These are phyloP conservation scores for Syzygium aromaticum DNA, from an alignment of 345 rosid genomes.

Conservation along the genomic window DNA sequence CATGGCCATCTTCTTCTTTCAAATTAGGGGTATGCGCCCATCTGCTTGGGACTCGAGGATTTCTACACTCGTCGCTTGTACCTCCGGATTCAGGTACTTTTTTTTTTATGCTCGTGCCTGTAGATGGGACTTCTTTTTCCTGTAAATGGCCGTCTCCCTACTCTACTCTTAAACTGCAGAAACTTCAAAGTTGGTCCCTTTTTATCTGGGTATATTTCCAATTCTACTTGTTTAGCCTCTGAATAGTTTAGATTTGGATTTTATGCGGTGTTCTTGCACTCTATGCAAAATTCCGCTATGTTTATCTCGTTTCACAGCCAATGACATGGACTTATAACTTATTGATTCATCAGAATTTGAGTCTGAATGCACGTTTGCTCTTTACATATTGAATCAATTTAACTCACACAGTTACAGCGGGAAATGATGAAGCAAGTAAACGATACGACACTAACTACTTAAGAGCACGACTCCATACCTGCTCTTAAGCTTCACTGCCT, in stretches of 20 bases:
- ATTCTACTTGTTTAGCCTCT: background rate
- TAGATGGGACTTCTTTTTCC: background rate
- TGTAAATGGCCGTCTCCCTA: background rate
- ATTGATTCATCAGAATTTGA: background rate
- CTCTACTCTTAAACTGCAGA: background rate
- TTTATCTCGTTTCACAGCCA: background rate
- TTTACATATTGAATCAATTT: background rate
- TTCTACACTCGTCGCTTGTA: constrained; percentile 81
- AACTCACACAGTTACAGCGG: background rate
- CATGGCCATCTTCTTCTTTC: background rate
- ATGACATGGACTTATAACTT: background rate
- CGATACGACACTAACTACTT: background rate
- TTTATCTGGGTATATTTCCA: background rate
- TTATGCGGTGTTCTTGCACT: background rate
- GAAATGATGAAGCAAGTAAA: background rate
- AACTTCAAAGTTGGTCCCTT: background rate
- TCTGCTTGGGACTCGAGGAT: constrained; percentile 86
- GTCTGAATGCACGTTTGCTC: background rate
- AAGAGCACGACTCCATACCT: background rate
- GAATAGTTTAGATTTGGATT: background rate
- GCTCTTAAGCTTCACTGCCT: background rate
- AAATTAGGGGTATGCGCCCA: constrained; percentile 79
- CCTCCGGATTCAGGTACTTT: constrained; percentile 76
- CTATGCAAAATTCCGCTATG: background rate
- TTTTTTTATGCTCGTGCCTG: background rate